Conservation (phyloP, 371 early-diverging fungal genomes). For the Mucor sp. region DNA sequence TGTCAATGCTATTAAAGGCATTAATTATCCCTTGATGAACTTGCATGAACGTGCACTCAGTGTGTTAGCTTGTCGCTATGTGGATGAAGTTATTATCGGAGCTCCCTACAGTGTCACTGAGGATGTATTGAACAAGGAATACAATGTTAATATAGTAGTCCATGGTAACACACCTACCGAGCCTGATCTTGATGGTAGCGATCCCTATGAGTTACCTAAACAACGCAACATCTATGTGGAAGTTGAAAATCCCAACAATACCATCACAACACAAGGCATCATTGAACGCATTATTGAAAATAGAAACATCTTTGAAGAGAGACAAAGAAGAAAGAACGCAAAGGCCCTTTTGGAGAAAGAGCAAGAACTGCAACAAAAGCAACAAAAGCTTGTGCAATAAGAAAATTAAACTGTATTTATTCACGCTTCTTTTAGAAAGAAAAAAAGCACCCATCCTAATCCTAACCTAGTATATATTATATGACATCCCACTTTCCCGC, state of each 20-base stretch:
- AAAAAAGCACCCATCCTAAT: neutral
- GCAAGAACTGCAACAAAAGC: constrained; percentile 62
- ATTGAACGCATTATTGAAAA: constrained; percentile 87
- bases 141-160: constrained; percentile 79
- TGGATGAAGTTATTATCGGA: constrained; percentile 91
- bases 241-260: constrained; percentile 72
- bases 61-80: constrained; percentile 87
- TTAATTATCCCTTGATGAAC: constrained; percentile 93
- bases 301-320: constrained; percentile 74
- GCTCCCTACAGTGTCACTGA: constrained; percentile 85
- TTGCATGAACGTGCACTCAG: constrained; percentile 90
- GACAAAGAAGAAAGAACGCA: constrained; percentile 73
- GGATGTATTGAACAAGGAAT: constrained; percentile 78
- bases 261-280: constrained; percentile 83
- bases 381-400: neutral
- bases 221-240: constrained; percentile 71
- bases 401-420: neutral
- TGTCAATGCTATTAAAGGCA: constrained; percentile 86
- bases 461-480: neutral
- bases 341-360: constrained; percentile 70
- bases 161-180: constrained; percentile 71
- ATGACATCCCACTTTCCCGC: neutral
- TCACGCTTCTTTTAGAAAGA: neutral
- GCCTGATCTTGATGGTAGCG: constrained; percentile 71
- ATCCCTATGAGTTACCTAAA: constrained; percentile 85